These are phyloP conservation scores for Larix kaempferi DNA, from an alignment of 75 land plant species.

Conservation along the genomic window DNA sequence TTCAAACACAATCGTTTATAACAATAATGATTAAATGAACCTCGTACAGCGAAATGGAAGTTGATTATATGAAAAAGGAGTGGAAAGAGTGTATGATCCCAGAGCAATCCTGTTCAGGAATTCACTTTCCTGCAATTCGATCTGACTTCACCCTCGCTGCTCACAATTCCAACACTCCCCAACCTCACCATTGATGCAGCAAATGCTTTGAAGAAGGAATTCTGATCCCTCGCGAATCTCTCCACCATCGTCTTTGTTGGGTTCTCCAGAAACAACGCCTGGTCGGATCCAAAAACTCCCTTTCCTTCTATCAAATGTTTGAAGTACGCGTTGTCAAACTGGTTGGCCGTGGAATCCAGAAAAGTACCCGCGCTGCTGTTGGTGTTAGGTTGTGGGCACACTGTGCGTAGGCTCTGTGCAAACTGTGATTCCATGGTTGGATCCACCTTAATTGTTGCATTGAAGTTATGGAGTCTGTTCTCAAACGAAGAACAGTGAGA, in stretches of 20 bases:
- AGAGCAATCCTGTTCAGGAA: too few relatives aligned
- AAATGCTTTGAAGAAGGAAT: constrained; percentile 39
- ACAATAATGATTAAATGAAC: too few relatives aligned
- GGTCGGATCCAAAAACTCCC: constrained; percentile 60
- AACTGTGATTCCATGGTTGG: constrained; percentile 10
- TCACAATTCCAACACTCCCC: constrained; percentile 31
- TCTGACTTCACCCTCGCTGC: not conserved
- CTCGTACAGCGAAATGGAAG: too few relatives aligned
- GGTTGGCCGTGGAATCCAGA: constrained; percentile 38
- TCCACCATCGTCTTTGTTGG: too few relatives aligned
- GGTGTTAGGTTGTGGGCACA: constrained; percentile 8
- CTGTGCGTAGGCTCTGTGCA: not conserved
- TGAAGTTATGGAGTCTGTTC: constrained; percentile 15
- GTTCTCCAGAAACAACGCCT: constrained; percentile 19
- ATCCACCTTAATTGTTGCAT: not conserved
- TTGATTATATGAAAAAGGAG: too few relatives aligned
- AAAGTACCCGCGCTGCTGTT: constrained; percentile 18
- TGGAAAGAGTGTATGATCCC: too few relatives aligned
- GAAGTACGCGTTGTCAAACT: constrained; percentile 64
- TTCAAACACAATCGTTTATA: too few relatives aligned
- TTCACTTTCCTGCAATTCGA: too few relatives aligned
- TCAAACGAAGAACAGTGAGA: constrained; percentile 15
- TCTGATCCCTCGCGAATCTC: constrained; percentile 25
- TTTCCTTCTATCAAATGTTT: constrained; percentile 20
- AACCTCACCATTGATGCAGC: constrained; percentile 54